Conservation (phyloP, 176 grass and related monocot species). For the Zoysia japonica region DNA sequence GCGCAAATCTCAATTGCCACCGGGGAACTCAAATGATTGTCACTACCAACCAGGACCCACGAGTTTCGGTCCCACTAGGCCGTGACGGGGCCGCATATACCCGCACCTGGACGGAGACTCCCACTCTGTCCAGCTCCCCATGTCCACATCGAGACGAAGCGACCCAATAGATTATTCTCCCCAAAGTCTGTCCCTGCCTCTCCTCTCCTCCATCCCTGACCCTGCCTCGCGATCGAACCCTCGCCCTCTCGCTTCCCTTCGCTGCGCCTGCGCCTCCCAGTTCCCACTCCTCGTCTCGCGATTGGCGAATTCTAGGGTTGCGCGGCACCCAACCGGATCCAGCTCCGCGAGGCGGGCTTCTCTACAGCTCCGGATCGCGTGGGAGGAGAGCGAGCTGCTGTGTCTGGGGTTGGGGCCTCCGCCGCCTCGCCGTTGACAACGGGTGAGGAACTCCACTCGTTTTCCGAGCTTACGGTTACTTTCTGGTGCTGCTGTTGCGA, state of each 20-base stretch:
- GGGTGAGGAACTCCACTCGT: constrained; percentile 34
- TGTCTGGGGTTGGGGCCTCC: constrained; percentile 16
- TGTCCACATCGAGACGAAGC: constrained; percentile 57
- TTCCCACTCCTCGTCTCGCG: constrained; percentile 50
- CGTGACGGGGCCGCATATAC: constrained; percentile 31
- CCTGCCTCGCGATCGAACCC: constrained; percentile 59
- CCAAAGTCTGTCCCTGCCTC: constrained; percentile 42
- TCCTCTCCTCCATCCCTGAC: constrained; percentile 35
- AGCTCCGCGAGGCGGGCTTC: constrained; percentile 3
- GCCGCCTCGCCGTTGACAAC: constrained; percentile 14
- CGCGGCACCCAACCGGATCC: constrained; percentile 38
- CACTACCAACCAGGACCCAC: rapidly evolving
- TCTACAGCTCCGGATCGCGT: constrained; percentile 42
- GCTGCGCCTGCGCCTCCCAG: constrained; percentile 26
- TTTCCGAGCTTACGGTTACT: background rate
- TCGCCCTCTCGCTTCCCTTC: constrained; percentile 17
- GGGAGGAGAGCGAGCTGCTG: background rate
- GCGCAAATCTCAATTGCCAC: constrained; percentile 5
- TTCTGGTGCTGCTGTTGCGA: background rate
- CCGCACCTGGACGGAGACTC: constrained; percentile 32
- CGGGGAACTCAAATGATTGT: rapidly evolving
- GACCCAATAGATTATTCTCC: constrained; percentile 47
- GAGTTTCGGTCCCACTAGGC: rapidly evolving
- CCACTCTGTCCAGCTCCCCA: constrained; percentile 46
- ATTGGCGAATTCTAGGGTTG: constrained; percentile 53